Evolutionary conservation across 2,329 filamentous ascomycete species (phyloP).

Genomic region (Penicillium sp.): DNA sequence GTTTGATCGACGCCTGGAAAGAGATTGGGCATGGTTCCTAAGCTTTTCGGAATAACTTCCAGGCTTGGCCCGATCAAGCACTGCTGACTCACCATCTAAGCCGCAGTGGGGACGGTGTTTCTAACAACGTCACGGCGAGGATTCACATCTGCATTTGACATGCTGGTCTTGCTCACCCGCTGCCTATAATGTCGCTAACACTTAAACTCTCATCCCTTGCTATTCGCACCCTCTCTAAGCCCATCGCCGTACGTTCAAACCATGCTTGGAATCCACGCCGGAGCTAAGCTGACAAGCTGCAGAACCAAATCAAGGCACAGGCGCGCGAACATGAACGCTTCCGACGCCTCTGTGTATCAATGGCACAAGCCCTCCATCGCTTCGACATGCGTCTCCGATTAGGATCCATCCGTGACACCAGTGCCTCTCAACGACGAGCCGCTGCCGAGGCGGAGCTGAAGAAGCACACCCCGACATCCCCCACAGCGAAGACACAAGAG

Average conservation of each 20-base stretch:
- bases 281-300: slow-evolving; percentile 23
- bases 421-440: slow-evolving; percentile 45
- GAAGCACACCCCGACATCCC: slow-evolving; percentile 49
- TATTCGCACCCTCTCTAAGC: slow-evolving; percentile 63
- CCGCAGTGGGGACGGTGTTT: slow-evolving; percentile 3
- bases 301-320: slow-evolving; percentile 65
- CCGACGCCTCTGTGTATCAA: slow-evolving; percentile 55
- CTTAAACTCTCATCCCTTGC: slow-evolving; percentile 62
- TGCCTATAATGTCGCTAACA: slow-evolving; percentile 56
- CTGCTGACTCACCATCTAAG: slow-evolving; percentile 6
- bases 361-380: slow-evolving; percentile 61
- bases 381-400: slow-evolving; percentile 65
- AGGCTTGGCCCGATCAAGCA: too few species aligned
- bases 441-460: slow-evolving; percentile 54
- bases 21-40: too few species aligned
- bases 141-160: slow-evolving; percentile 1
- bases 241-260: slow-evolving; percentile 54
- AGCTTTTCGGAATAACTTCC: too few species aligned
- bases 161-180: not conserved
- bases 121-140: slow-evolving; percentile 8
- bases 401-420: slow-evolving; percentile 59
- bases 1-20: too few species aligned
- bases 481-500: slow-evolving; percentile 60
- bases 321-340: slow-evolving; percentile 66
- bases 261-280: not conserved